Evolutionary conservation across 768 basidiomycete genomes (phyloP).

Genomic region (Antrodiella citrinella): DNA sequence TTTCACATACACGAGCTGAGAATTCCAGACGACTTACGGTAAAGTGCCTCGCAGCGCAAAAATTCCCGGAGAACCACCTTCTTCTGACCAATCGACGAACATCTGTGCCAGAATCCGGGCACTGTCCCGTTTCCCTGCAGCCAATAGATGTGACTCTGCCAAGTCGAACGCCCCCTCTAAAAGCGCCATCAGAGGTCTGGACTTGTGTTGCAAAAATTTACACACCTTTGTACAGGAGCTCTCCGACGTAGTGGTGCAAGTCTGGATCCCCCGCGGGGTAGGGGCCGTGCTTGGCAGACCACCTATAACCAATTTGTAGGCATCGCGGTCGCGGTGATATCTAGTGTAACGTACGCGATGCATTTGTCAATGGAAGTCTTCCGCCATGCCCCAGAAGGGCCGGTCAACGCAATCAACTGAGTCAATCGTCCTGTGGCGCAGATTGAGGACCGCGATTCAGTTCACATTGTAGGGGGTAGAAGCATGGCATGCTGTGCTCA

Average conservation of each 20-base stretch:
- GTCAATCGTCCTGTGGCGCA: constrained; percentile 63
- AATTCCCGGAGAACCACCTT: constrained; percentile 45
- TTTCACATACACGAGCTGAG: background rate
- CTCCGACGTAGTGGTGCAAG: constrained; percentile 86
- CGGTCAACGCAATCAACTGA: constrained; percentile 84
- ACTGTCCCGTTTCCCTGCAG: constrained; percentile 84
- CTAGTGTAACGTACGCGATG: constrained; percentile 47
- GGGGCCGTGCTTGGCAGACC: constrained; percentile 74
- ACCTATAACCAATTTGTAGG: constrained; percentile 38
- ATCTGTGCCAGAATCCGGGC: constrained; percentile 80
- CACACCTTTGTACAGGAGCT: constrained; percentile 77
- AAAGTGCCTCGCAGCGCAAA: constrained; percentile 84
- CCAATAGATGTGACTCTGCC: constrained; percentile 79
- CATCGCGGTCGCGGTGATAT: constrained; percentile 9
- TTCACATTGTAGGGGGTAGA: constrained; percentile 1
- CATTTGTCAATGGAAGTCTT: constrained; percentile 83
- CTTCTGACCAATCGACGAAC: constrained; percentile 73
- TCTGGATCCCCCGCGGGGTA: constrained; percentile 84
- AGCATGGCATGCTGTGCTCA: constrained; percentile 27
- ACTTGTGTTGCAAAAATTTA: background rate
- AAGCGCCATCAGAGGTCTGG: background rate
- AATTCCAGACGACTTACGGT: constrained; percentile 48
- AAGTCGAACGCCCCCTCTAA: constrained; percentile 66
- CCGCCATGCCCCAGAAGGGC: constrained; percentile 76
- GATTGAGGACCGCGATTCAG: background rate